phyloP scores from a whole-genome alignment of 163 green algal genomes.

The Coccomyxa subellipsoidea region DNA sequence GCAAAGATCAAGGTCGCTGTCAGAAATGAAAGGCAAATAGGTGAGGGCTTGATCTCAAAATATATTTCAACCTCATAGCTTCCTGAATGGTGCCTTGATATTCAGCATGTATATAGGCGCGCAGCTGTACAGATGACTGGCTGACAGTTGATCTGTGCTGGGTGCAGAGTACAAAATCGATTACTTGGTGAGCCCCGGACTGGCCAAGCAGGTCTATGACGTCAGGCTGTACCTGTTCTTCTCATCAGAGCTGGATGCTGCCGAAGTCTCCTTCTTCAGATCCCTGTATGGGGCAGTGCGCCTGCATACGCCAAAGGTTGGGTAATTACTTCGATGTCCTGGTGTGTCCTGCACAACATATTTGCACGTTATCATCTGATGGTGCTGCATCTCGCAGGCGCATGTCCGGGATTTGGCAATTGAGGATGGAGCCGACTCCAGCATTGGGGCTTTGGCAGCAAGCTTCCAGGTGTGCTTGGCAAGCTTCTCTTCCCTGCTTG shows the following conservation, averaged over 20 bases:
- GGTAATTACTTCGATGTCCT: too few species aligned
- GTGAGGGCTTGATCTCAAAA: too few species aligned
- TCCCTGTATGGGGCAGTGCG: constrained; percentile 16
- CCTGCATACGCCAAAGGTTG: constrained; percentile 24
- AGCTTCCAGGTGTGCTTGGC: background rate
- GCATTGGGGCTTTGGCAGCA: background rate
- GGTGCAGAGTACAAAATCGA: constrained; percentile 27
- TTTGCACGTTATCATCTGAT: too few species aligned
- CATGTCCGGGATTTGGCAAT: background rate
- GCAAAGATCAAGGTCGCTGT: background rate
- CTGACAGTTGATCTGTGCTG: too few species aligned
- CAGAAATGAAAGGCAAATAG: background rate
- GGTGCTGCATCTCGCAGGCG: background rate
- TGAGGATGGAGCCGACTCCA: background rate
- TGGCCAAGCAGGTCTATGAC: constrained; percentile 22
- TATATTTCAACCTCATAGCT: too few species aligned
- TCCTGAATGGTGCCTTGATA: background rate
- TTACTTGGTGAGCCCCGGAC: constrained; percentile 5
- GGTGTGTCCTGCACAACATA: too few species aligned
- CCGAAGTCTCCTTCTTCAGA: constrained; percentile 18
- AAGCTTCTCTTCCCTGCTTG: too few species aligned
- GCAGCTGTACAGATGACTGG: too few species aligned
- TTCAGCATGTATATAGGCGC: too few species aligned
- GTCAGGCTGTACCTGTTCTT: constrained; percentile 28
- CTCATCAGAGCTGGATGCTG: constrained; percentile 18